Percentiles rank a stretch among this genome's conserved stretches.
Evolutionary conservation across 352 stramenopile genomes (phyloP).

Genomic region (Phytophthora constricta): DNA sequence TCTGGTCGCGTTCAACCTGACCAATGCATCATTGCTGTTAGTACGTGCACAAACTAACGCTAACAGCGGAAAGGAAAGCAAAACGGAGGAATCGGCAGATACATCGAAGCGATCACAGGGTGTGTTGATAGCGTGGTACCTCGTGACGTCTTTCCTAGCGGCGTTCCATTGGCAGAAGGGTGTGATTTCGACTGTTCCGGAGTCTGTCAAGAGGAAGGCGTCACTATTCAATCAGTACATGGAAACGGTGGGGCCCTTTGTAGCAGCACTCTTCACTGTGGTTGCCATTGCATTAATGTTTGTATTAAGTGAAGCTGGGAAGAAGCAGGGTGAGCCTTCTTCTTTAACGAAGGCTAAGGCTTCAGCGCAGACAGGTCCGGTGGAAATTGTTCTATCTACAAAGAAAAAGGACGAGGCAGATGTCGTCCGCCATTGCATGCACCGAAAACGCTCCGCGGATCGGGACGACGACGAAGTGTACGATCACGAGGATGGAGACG

Average conservation of each 20-base stretch:
- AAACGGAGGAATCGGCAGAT: background rate
- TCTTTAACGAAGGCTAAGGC: constrained; percentile 13
- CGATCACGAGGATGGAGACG: constrained; percentile 5
- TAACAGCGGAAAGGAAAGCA: constrained; percentile 11
- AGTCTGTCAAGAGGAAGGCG: constrained; percentile 21
- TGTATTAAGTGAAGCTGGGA: constrained; percentile 56
- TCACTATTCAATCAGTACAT: constrained; percentile 67
- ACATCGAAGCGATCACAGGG: constrained; percentile 32
- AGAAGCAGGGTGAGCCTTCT: constrained; percentile 12
- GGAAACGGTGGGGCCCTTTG: constrained; percentile 44
- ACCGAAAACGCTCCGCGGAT: constrained; percentile 26
- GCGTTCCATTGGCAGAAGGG: constrained; percentile 83
- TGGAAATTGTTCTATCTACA: constrained; percentile 27
- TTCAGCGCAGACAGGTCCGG: constrained; percentile 13
- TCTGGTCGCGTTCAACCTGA: constrained; percentile 90
- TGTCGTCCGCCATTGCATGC: background rate
- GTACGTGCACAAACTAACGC: constrained; percentile 49
- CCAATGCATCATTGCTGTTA: constrained; percentile 85
- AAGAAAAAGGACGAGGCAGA: constrained; percentile 28
- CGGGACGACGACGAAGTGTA: constrained; percentile 15
- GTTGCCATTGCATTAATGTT: constrained; percentile 63
- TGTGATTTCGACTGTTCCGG: constrained; percentile 44
- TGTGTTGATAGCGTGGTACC: constrained; percentile 51
- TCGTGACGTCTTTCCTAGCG: constrained; percentile 68
- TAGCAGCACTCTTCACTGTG: constrained; percentile 60